Base-by-base conservation (phyloP, 257 asterid species). In the Ilex aquifolium region DNA sequence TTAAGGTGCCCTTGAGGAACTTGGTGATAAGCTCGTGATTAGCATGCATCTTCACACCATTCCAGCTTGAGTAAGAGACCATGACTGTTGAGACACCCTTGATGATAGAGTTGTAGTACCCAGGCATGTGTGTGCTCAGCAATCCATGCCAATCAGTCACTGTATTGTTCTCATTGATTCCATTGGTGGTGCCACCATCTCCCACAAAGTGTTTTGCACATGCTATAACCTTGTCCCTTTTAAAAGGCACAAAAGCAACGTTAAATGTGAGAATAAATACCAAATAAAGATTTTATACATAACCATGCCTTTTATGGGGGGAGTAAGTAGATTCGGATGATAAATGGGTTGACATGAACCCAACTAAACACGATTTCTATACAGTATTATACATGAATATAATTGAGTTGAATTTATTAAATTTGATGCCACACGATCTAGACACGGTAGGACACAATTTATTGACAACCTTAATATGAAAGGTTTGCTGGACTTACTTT, bases 191-290 rank as follows among this genome's bases (percentile, higher is more conserved):
- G 40, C 83, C 83, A 8, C 83, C 87, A 46, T 81, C 87, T 7
- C 81, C 86, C 54, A 81, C 86, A 51, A 54, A 81, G 59, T 81
- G 83, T 46, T 77, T 77, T 13, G 83, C 83, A 60, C 87, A 75
- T 31, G 78, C 82, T 15, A 32, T 64, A 2, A 81, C 78, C 55
- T 78, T 81, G 10, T 70, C 66, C 46, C 86, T 80, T 44, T 69
- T 74, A 75, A 63, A 87, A 75, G 14, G 85, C 27, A 21, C 27
- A 21, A 21, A 21, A 21, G 27, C 27, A 21, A 21, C 27, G 27
- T 21, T 1, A 21, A 21, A 21, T 21, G 27, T 21, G 27, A 21
- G 27, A 21, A 21, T 21, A 21, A 21, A 21, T 21, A 21, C 27
- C 27, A 21, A 21, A 21, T 21, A 21, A 21, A 21, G 27, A 21